These are phyloP conservation scores for Fusarium continuum DNA, from an alignment of 2,329 filamentous ascomycete genomes.

Conservation along the genomic window DNA sequence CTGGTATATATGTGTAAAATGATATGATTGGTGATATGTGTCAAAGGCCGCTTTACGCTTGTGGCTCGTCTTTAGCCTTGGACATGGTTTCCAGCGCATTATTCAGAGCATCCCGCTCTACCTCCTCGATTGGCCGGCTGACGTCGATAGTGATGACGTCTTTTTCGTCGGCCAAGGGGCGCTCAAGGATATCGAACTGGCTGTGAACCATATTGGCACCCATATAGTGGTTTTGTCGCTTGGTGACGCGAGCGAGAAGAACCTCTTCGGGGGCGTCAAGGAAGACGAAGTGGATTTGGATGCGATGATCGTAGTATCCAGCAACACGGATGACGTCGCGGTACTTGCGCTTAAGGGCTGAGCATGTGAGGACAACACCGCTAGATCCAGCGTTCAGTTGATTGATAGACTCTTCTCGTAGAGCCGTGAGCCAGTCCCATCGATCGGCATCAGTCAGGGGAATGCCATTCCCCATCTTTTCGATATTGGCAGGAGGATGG, in stretches of 20 bases:
- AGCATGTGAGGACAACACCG: constrained; percentile 95
- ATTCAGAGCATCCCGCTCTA: constrained; percentile 67
- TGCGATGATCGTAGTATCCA: constrained; percentile 75
- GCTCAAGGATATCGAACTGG: constrained; percentile 89
- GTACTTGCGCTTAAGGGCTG: constrained; percentile 96
- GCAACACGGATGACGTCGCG: constrained; percentile 88
- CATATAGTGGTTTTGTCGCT: constrained; percentile 90
- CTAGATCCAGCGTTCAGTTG: constrained; percentile 65
- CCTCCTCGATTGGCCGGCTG: constrained; percentile 64
- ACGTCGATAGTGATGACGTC: constrained; percentile 80
- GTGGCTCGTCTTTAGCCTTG: constrained; percentile 35
- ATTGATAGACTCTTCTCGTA: constrained; percentile 73
- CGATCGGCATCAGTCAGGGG: constrained; percentile 92
- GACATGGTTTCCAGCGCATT: constrained; percentile 64
- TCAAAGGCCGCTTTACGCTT: background rate
- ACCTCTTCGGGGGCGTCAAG: constrained; percentile 80
- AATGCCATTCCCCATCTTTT: constrained; percentile 87
- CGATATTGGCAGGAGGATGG: constrained; percentile 79
- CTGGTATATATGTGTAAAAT: background rate
- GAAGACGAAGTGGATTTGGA: constrained; percentile 93
- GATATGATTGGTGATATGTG: background rate
- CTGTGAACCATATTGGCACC: constrained; percentile 94
- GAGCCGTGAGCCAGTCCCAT: constrained; percentile 92
- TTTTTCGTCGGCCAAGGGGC: constrained; percentile 73
- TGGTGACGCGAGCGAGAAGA: constrained; percentile 77